These are phyloP conservation scores for Candida labiduridarum DNA, from an alignment of 1,139 yeast genomes.

Conservation along the genomic window DNA sequence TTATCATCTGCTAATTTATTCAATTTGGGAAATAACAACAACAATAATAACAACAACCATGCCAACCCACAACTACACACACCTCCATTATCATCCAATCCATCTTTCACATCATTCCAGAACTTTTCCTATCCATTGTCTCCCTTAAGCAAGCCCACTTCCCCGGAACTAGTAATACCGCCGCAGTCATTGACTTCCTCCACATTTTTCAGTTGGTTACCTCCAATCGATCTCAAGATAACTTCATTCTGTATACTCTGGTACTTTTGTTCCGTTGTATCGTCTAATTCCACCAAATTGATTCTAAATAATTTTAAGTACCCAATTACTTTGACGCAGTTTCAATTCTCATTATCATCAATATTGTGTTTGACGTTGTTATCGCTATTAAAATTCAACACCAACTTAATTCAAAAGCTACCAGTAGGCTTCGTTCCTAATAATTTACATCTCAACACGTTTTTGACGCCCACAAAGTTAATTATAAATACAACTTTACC, in stretches of 20 bases:
- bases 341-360: slow-evolving; percentile 77
- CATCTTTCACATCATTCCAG: slow-evolving; percentile 13
- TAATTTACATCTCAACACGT: slow-evolving; percentile 25
- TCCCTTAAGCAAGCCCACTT: slow-evolving; percentile 35
- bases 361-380: slow-evolving; percentile 46
- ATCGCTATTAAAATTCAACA: slow-evolving; percentile 21
- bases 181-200: slow-evolving; percentile 16
- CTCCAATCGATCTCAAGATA: slow-evolving; percentile 34
- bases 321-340: slow-evolving; percentile 84
- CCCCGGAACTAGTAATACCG: slow-evolving; percentile 26
- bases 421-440: slow-evolving; percentile 64
- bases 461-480: slow-evolving; percentile 55
- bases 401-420: slow-evolving; percentile 33
- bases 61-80: slow-evolving; percentile 11
- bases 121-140: slow-evolving; percentile 28
- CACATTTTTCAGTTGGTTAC: slow-evolving; percentile 21
- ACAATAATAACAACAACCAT: slow-evolving; percentile 4
- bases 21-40: slow-evolving; percentile 15
- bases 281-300: slow-evolving; percentile 78
- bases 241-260: slow-evolving; percentile 62
- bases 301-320: slow-evolving; percentile 69
- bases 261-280: slow-evolving; percentile 81
- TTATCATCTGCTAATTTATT: slow-evolving; percentile 32
- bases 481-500: slow-evolving; percentile 76
- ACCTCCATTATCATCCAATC: slow-evolving; percentile 14